phyloP scores from a whole-genome alignment of 805 yeast genomes.

The Candida dajiaensis region DNA sequence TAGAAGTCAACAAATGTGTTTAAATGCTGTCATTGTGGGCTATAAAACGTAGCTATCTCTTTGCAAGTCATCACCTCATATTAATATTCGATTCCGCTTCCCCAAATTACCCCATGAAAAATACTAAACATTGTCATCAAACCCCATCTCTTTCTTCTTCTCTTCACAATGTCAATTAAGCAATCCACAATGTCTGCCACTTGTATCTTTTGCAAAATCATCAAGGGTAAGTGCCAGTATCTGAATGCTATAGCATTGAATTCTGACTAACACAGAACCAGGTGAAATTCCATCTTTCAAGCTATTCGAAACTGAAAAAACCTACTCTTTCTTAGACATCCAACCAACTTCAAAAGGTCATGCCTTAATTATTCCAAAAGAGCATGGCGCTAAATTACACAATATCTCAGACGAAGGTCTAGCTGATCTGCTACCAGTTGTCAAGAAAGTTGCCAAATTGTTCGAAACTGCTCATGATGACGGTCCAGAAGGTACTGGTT shows the following conservation, averaged over 20 bases:
- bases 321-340: slow-evolving; percentile 86
- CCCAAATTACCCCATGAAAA: neutral
- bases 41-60: too few relatives aligned
- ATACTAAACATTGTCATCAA: neutral
- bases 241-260: neutral
- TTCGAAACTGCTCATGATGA: slow-evolving; percentile 60
- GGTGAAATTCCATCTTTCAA: slow-evolving; percentile 95
- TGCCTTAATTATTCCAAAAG: slow-evolving; percentile 83
- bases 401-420: slow-evolving; percentile 88
- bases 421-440: slow-evolving; percentile 80
- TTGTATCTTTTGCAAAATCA: slow-evolving; percentile 91
- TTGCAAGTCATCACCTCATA: too few relatives aligned
- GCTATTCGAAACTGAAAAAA: slow-evolving; percentile 74
- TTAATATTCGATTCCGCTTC: neutral
- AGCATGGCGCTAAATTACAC: slow-evolving; percentile 90
- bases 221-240: slow-evolving; percentile 52
- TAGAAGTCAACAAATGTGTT: too few relatives aligned
- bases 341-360: slow-evolving; percentile 91
- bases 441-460: slow-evolving; percentile 77
- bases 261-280: slow-evolving; percentile 17
- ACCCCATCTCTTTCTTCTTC: neutral
- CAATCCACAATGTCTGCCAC: slow-evolving; percentile 34
- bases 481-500: slow-evolving; percentile 65
- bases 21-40: too few relatives aligned
- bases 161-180: neutral